These are phyloP conservation scores for Yamadazyma insecticola DNA, from an alignment of 805 yeast genomes.

Conservation along the genomic window DNA sequence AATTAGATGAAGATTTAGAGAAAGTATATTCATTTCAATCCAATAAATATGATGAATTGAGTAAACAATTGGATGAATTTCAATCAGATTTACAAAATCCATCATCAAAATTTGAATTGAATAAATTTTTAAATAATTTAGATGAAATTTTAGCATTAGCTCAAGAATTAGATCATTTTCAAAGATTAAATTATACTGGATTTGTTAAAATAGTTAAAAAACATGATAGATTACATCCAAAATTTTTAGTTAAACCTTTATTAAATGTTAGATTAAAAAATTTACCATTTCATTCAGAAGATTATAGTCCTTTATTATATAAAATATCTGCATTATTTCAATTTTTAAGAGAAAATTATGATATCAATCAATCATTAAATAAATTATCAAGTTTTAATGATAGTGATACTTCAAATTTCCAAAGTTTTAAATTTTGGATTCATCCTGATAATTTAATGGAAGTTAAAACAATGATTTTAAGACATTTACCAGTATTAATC, in stretches of 20 bases:
- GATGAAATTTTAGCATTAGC: conserved; percentile 74
- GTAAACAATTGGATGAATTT: conserved; percentile 56
- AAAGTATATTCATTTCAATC: conserved; percentile 73
- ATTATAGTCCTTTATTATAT: conserved; percentile 85
- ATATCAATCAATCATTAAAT: conserved; percentile 43
- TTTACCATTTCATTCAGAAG: conserved; percentile 91
- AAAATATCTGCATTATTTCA: conserved; percentile 78
- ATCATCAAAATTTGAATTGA: conserved; percentile 48
- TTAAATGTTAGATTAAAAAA: conserved; percentile 82
- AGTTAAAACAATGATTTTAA: conserved; percentile 89
- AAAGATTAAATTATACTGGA: conserved; percentile 91
- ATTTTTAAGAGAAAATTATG: conserved; percentile 70
- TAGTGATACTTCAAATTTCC: conserved; percentile 39
- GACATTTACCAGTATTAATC: conserved; percentile 89
- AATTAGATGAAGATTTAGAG: conserved; percentile 65
- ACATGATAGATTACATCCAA: conserved; percentile 86
- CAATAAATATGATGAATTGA: conserved; percentile 63
- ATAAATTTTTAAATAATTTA: conserved; percentile 57
- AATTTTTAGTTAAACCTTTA: conserved; percentile 85
- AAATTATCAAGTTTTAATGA: conserved; percentile 47
- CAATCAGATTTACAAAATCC: conserved; percentile 41
- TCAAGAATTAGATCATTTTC: conserved; percentile 83
- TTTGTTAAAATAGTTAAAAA: conserved; percentile 92
- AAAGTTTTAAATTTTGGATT: conserved; percentile 86
- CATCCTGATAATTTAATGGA: conserved; percentile 94